Evolutionary conservation across 768 basidiomycete genomes (phyloP), one percentile per base, ranked within the genome.

Genomic region (Hygrophoropsis aurantiaca): DNA sequence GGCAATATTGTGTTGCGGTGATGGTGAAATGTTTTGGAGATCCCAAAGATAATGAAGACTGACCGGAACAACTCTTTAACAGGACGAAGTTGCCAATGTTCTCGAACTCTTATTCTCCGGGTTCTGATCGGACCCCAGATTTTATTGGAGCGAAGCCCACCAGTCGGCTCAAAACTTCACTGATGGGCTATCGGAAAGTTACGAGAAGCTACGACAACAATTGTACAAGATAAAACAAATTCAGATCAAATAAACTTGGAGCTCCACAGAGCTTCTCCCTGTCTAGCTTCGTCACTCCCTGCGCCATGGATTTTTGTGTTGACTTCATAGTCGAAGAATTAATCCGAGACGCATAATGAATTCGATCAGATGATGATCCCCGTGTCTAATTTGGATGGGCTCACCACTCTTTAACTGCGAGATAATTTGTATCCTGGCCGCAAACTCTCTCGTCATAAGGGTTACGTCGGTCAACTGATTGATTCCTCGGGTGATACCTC

Each of bases 391-490:
- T 44, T 46, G 19, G 23, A 16, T 33, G 38, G 18, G 18, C 76
- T 64, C 52, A 78, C 78, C 72, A 30, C 68, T 70, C 57, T 80
- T 81, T 53, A 79, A 62, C 33, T 69, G 69, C 4, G 78, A 75
- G 37, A 80, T 77, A 42, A 79, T 77, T 42, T 78, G 77, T 56
- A 79, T 78, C 57, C 71, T 74, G 27, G 77, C 65, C 10, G 77
- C 75, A 58, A 80, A 79, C 43, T 79, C 75, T 54, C 69, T 74
- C 44, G 79, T 78, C 72, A 79, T 72, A 54, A 79, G 67, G 21
- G 68, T 58, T 52, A 74, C 69, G 46, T 80, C 73, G 23, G 75
- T 73, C 55, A 73, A 62, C 51, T 79, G 73, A 59, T 74, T 77
- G 53, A 79, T 68, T 10, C 78, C 80, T 50, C 59, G 68, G n/a